Percentiles rank a stretch among this genome's conserved stretches.
phyloP scores from a whole-genome alignment of 2,329 filamentous ascomycete species.

The Phyllosticta citribraziliensis region DNA sequence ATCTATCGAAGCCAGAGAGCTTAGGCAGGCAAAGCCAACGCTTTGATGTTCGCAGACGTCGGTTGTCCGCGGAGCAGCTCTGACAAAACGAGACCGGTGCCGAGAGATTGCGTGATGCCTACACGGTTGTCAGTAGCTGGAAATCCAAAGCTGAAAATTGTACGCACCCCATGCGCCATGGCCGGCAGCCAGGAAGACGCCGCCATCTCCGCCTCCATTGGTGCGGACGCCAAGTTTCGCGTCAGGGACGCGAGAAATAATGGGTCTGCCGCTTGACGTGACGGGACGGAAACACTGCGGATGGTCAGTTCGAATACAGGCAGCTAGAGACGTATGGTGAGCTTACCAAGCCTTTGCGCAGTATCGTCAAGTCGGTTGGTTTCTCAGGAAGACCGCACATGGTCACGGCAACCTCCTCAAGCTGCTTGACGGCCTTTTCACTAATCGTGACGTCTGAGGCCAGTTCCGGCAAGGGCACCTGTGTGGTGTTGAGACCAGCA shows the following conservation, averaged over 20 bases:
- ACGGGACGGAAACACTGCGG: slow-evolving; percentile 61
- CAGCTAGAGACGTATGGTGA: background rate
- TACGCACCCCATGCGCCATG: slow-evolving; percentile 65
- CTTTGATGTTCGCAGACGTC: slow-evolving; percentile 50
- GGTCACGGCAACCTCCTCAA: slow-evolving; percentile 40
- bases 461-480: slow-evolving; percentile 49
- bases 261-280: slow-evolving; percentile 52
- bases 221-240: slow-evolving; percentile 45
- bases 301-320: background rate
- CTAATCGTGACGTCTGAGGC: slow-evolving; percentile 44
- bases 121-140: background rate
- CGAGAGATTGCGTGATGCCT: slow-evolving; percentile 40
- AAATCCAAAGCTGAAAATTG: too few relatives aligned
- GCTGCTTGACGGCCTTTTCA: slow-evolving; percentile 36
- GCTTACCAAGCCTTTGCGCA: slow-evolving; percentile 49
- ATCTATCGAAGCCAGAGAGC: background rate
- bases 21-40: slow-evolving; percentile 31
- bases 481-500: slow-evolving; percentile 57
- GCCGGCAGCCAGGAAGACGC: slow-evolving; percentile 61
- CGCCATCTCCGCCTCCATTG: slow-evolving; percentile 38
- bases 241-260: slow-evolving; percentile 51
- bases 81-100: slow-evolving; percentile 60
- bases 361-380: slow-evolving; percentile 47
- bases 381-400: slow-evolving; percentile 38
- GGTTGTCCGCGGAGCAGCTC: slow-evolving; percentile 55